phyloP scores from a whole-genome alignment of 306 rosid species.

The Casuarina cunninghamiana region DNA sequence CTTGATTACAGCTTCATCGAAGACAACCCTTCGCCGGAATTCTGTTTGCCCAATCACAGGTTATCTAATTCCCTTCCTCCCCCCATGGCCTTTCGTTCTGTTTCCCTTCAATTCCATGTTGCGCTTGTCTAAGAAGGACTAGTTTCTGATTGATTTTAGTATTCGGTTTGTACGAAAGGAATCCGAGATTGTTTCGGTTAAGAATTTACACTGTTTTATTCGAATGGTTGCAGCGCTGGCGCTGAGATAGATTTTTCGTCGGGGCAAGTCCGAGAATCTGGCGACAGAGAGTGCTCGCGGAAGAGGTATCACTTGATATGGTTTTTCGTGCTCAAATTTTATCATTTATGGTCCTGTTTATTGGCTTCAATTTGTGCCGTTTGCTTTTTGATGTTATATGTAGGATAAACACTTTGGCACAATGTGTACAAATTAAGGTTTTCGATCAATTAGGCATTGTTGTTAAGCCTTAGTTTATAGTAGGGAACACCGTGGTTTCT shows the following conservation, averaged over 20 bases:
- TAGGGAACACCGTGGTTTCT: background rate
- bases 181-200: background rate
- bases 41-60: conserved; percentile 54
- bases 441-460: background rate
- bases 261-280: conserved; percentile 37
- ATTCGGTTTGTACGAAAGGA: background rate
- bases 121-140: background rate
- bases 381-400: background rate
- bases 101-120: background rate
- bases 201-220: background rate
- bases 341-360: background rate
- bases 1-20: conserved; percentile 56
- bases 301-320: conserved; percentile 53
- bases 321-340: background rate
- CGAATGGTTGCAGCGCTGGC: conserved; percentile 31
- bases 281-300: conserved; percentile 33
- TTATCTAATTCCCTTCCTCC: background rate
- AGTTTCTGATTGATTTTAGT: background rate
- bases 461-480: background rate
- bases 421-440: background rate
- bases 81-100: background rate
- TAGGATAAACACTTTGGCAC: background rate
- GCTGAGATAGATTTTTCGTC: conserved; percentile 45
- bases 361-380: background rate
- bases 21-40: conserved; percentile 47